A percentile compares a stretch with the other conserved stretches of the same genome.
Conservation (phyloP, 257 asterid genomes). For the Jasminum sambac region DNA sequence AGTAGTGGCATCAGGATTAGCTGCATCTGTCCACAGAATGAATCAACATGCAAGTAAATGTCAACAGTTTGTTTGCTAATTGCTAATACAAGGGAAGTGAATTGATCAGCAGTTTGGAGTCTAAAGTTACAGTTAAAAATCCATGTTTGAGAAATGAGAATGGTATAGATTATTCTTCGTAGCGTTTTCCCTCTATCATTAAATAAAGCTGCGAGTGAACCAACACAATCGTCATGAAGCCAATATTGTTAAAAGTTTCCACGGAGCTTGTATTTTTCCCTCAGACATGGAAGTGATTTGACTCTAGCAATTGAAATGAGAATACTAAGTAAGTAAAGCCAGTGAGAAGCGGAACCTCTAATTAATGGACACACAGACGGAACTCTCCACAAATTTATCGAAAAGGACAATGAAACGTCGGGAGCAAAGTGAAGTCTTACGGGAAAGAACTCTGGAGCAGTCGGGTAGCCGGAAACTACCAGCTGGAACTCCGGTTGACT, state of each 20-base stretch:
- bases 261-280: not conserved
- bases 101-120: not conserved
- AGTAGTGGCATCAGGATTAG: slow-evolving; percentile 41
- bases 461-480: slow-evolving; percentile 45
- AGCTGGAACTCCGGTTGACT: slow-evolving; percentile 27
- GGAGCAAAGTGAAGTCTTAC: slow-evolving; percentile 39
- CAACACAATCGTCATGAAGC: not conserved
- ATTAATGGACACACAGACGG: not conserved
- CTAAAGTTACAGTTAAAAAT: not conserved
- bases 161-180: not conserved
- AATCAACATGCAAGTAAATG: slow-evolving; percentile 15
- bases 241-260: not conserved
- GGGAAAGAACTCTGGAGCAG: slow-evolving; percentile 47
- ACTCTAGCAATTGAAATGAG: not conserved
- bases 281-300: not conserved
- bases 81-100: not conserved
- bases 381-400: not conserved
- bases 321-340: not conserved
- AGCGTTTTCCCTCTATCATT: not conserved
- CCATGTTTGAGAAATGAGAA: not conserved
- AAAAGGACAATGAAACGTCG: slow-evolving; percentile 14
- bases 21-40: slow-evolving; percentile 37
- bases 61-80: not conserved
- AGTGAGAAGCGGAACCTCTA: slow-evolving; percentile 1
- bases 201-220: not conserved